Evolutionary conservation across 352 stramenopile species (phyloP), one percentile per base, ranked within the genome.

Genomic region (Globisporangium parvum): DNA sequence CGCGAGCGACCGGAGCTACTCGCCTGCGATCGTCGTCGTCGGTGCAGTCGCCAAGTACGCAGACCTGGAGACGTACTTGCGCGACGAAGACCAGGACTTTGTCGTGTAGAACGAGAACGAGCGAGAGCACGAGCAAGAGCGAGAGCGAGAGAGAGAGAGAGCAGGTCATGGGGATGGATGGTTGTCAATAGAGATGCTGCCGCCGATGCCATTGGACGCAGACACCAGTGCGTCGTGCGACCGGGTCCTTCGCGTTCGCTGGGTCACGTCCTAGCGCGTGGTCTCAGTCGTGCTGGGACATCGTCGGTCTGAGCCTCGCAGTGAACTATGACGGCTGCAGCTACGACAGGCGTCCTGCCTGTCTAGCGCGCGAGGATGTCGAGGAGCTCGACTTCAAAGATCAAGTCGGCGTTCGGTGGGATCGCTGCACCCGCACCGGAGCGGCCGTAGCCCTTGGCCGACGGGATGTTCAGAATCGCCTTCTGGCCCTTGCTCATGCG

Each of bases 401-500:
- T 73, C 40, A 98, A 73, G 72, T 97, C 88, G 3, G 95, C 87
- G 68, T 98, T 87, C 42, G 91, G 89, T 10, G 93, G 90, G 53
- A 98, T 96, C 15, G 88, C 73, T 26, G 76, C 80, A 8, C 85
- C 85, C 14, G 88, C 89, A 24, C 95, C 95, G 1, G 70, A 49
- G 33, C 58, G 63, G 24, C 94, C 95, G 67, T 99, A 99, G 50
- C 87, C 96, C 73, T 97, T 98, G 62, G 85, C 89, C 21, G 76
- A 65, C 8, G 95, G 91, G 60, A 98, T 98, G 48, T 83, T 65
- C 6, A 99, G 77, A 20, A 85, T 79, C 0, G 94, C 89, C 60
- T 91, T 95, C 75, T 98, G 91, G 26, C 95, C 94, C 49, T 98
- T 87, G 57, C 76, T 96, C 95, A 99, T 98, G 68, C 91, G 73